These are phyloP conservation scores for Tagetes patula DNA, from an alignment of 129 eudicot species.

Conservation along the genomic window DNA sequence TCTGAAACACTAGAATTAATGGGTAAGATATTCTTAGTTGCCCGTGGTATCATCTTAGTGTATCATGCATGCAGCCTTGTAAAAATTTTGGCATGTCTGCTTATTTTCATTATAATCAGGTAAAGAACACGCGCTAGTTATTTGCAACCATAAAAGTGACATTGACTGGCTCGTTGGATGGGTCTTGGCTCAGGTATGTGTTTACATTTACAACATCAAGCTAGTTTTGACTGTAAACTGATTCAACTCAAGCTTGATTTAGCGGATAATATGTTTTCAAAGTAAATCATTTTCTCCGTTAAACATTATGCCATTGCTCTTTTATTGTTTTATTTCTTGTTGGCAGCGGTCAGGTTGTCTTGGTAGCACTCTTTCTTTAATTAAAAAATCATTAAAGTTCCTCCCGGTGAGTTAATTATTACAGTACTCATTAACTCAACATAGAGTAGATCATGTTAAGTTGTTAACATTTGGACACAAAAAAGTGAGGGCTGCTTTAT, in stretches of 20 bases:
- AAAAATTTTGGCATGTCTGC: not conserved
- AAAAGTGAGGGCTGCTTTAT: not conserved
- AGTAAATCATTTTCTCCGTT: not conserved
- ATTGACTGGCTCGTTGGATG: conserved; percentile 98
- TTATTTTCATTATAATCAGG: conserved; percentile 51
- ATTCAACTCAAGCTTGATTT: not conserved
- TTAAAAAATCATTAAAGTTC: conserved; percentile 74
- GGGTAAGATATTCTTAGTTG: conserved; percentile 47
- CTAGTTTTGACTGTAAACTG: not conserved
- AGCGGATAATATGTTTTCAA: not conserved
- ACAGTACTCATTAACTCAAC: not conserved
- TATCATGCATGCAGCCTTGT: conserved; percentile 15
- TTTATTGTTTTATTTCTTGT: conserved; percentile 15
- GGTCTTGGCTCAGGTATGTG: conserved; percentile 80
- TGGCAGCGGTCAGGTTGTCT: conserved; percentile 88
- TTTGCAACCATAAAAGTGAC: conserved; percentile 82
- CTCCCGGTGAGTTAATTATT: conserved; percentile 64
- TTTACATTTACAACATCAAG: conserved; percentile 6
- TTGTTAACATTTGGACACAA: not conserved
- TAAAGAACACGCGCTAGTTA: conserved; percentile 79
- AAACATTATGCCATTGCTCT: not conserved
- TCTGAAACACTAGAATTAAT: conserved; percentile 59
- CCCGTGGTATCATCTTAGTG: conserved; percentile 17
- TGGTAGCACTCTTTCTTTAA: conserved; percentile 77
- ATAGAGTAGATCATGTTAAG: not conserved